A percentile compares a stretch with the other conserved stretches of the same genome.
Conservation (phyloP, 139 green algal species). For the Trebouxia sp. region DNA sequence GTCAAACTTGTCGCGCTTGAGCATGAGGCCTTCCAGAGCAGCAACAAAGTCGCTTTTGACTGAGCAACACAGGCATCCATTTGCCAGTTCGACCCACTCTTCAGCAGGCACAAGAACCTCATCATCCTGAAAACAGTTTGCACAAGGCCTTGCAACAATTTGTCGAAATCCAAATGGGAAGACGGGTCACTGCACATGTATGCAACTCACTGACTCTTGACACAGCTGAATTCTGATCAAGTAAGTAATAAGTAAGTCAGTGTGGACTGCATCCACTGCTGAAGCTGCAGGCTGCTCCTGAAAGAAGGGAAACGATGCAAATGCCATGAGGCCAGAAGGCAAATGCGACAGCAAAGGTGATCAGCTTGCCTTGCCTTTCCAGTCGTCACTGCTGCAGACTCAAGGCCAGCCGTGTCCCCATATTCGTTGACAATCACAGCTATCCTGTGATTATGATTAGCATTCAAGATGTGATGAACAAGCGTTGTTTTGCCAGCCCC, state of each 20-base stretch:
- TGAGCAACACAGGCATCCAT: slow-evolving; percentile 97
- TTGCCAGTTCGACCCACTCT: slow-evolving; percentile 94
- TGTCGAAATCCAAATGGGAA: not conserved
- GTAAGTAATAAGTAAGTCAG: not conserved
- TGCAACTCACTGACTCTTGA: too few relatives aligned
- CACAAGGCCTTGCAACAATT: not conserved
- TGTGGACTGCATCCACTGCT: too few relatives aligned
- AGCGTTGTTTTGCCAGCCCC: slow-evolving; percentile 82
- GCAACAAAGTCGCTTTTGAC: slow-evolving; percentile 92
- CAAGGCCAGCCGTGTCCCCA: slow-evolving; percentile 77
- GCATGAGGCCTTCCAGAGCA: slow-evolving; percentile 60
- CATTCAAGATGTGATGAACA: slow-evolving; percentile 89
- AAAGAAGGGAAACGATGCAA: too few relatives aligned
- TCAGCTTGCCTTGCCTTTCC: not conserved
- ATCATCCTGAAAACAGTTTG: not conserved
- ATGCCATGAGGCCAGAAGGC: too few relatives aligned
- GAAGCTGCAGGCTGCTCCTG: too few relatives aligned
- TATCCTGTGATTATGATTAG: slow-evolving; percentile 75
- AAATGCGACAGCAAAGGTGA: too few relatives aligned
- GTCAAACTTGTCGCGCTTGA: slow-evolving; percentile 70
- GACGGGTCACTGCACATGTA: too few relatives aligned
- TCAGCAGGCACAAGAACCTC: slow-evolving; percentile 50
- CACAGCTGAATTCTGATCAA: too few relatives aligned
- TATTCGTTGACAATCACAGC: slow-evolving; percentile 95
- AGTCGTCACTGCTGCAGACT: slow-evolving; percentile 43